Conservation (phyloP, 768 basidiomycete genomes). For the Suillus alpinus region DNA sequence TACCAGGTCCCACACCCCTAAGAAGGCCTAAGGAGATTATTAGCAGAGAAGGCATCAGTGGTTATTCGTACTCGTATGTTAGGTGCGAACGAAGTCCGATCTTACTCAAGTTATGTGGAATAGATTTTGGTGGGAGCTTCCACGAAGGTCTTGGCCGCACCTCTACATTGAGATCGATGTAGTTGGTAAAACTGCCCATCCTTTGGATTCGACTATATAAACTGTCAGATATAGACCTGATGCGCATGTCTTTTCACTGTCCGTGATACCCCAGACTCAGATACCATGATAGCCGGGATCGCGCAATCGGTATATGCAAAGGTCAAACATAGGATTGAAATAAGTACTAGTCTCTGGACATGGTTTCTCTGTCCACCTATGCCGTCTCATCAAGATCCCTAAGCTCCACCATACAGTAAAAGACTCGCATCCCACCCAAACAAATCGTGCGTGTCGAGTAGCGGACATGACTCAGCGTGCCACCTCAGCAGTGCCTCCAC, state of each 20-base stretch:
- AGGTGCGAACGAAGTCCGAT: neutral
- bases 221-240: no score
- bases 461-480: neutral
- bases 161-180: neutral
- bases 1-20: neutral
- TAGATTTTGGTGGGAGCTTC: neutral
- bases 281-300: no score
- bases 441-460: neutral
- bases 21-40: neutral
- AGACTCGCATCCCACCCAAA: neutral
- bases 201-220: no score
- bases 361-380: neutral
- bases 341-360: no score
- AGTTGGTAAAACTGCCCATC: no score
- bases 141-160: neutral
- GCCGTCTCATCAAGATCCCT: no score
- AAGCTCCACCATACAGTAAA: neutral
- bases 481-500: neutral
- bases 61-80: neutral
- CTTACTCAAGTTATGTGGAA: neutral
- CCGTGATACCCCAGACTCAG: constrained; percentile 16
- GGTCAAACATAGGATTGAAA: neutral
- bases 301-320: neutral
- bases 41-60: neutral
- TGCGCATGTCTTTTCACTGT: no score